These are phyloP conservation scores for Hippophae gyantsensis DNA, from an alignment of 306 rosid genomes.

Conservation along the genomic window DNA sequence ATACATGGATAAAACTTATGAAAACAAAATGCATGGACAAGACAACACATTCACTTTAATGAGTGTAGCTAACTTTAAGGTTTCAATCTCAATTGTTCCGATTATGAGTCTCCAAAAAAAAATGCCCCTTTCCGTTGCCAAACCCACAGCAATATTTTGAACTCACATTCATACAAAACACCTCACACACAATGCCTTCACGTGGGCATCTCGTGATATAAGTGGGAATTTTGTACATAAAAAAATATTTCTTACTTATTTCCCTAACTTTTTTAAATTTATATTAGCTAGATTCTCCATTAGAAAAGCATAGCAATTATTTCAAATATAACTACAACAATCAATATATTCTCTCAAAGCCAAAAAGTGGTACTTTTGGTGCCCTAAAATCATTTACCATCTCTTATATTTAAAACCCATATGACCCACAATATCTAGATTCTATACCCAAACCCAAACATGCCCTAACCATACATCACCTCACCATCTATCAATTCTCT, in stretches of 20 bases:
- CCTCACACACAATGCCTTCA: constrained; percentile 47
- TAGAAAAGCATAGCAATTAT: constrained; percentile 11
- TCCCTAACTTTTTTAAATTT: not conserved
- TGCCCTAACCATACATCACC: constrained; percentile 15
- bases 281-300: constrained; percentile 18
- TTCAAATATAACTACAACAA: constrained; percentile 4
- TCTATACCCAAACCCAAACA: constrained; percentile 54
- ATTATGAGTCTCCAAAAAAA: constrained; percentile 29
- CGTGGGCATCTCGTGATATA: constrained; percentile 78
- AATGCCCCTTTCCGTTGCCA: constrained; percentile 26
- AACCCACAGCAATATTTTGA: constrained; percentile 16
- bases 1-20: too few relatives aligned
- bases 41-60: too few relatives aligned
- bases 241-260: not conserved
- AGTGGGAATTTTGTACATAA: constrained; percentile 13
- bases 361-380: constrained; percentile 32
- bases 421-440: constrained; percentile 72
- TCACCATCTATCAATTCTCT: constrained; percentile 18
- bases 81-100: not conserved
- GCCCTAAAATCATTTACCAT: constrained; percentile 34
- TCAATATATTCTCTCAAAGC: constrained; percentile 16
- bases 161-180: constrained; percentile 10
- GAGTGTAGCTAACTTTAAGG: too few relatives aligned
- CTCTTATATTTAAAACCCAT: constrained; percentile 27
- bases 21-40: too few relatives aligned